Base-by-base conservation (phyloP, 106 monocot genomes). In the Acorus gramineus region DNA sequence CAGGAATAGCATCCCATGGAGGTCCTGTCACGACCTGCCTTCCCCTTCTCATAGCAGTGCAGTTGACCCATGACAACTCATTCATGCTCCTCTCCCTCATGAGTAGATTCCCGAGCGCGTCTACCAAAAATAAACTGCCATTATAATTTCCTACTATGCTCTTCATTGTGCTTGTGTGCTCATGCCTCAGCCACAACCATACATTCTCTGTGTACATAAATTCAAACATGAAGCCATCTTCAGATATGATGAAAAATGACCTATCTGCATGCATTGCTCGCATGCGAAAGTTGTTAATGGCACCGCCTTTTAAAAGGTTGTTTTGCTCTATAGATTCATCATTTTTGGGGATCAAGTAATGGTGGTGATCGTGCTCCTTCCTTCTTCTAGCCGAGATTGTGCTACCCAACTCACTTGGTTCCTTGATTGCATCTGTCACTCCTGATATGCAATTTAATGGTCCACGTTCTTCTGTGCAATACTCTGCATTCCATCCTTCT, bases 401-500 rank as follows among this genome's bases (percentile, higher is more conserved):
- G 55, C 6, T 69, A 11, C 71, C 42, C 47, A 47, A 58, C 11
- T 85, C 78, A 67, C 61, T 57, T 60, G 54, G 10, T 62, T 79
- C 79, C 60, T 70, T 57, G 50, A 70, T 49, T 2, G 69, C 59
- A 72, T 74, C 74, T 55, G 74, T 87, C n/a, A 59, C 61, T 76
- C 93, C 93, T 42, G 61, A 14, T 53, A 93, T 81, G 77, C 93
- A 93, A 66, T 93, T 93, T 53, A 62, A 55, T 44, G 81, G 83
- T 7, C 93, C 93, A 69, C 69, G 76, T 45, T 79, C 83, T 14
- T 84, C 86, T 7, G 78, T 86, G 71, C 93, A 93, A 53, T 93
- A 89, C 56, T 93, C 89, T 59, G 74, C 83, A 75, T 93, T 93
- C 93, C 93, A 93, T 69, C 93, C 93, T 83, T 93, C 93, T 52